Evolutionary conservation across 352 stramenopile genomes (phyloP).

Genomic region (Globisporangium viniferum): DNA sequence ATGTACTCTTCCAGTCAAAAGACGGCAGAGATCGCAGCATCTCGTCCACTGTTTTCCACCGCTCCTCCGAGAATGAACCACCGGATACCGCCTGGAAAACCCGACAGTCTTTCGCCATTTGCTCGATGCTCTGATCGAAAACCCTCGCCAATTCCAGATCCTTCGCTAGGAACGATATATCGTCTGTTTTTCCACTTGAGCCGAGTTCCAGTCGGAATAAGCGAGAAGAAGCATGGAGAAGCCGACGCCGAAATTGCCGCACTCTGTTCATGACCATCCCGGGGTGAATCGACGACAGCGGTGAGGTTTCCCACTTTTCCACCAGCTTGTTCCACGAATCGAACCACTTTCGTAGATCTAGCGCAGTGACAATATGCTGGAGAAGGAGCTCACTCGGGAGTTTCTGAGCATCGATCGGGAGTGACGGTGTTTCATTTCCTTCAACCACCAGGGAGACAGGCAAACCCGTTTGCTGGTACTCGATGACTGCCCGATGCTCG

Average conservation of each 20-base stretch:
- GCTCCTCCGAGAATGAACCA: slow-evolving; percentile 33
- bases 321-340: slow-evolving; percentile 41
- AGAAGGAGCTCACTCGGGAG: slow-evolving; percentile 44
- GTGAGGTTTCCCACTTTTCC: slow-evolving; percentile 41
- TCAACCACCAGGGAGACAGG: neutral
- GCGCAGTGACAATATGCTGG: slow-evolving; percentile 44
- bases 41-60: slow-evolving; percentile 29
- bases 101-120: slow-evolving; percentile 36
- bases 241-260: slow-evolving; percentile 52
- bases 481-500: slow-evolving; percentile 36
- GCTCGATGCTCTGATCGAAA: slow-evolving; percentile 41
- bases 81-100: slow-evolving; percentile 51
- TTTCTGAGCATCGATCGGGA: slow-evolving; percentile 17
- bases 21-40: slow-evolving; percentile 5
- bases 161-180: slow-evolving; percentile 10
- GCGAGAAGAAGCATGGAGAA: slow-evolving; percentile 34
- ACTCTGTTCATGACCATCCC: slow-evolving; percentile 50
- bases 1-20: neutral
- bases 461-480: slow-evolving; percentile 11
- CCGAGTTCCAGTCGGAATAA: slow-evolving; percentile 25
- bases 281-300: slow-evolving; percentile 39
- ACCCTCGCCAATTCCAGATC: slow-evolving; percentile 32
- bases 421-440: neutral
- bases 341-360: slow-evolving; percentile 64
- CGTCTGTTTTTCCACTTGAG: slow-evolving; percentile 7